These are phyloP conservation scores for Cruciata laevipes DNA, from an alignment of 257 asterid species.

Conservation along the genomic window DNA sequence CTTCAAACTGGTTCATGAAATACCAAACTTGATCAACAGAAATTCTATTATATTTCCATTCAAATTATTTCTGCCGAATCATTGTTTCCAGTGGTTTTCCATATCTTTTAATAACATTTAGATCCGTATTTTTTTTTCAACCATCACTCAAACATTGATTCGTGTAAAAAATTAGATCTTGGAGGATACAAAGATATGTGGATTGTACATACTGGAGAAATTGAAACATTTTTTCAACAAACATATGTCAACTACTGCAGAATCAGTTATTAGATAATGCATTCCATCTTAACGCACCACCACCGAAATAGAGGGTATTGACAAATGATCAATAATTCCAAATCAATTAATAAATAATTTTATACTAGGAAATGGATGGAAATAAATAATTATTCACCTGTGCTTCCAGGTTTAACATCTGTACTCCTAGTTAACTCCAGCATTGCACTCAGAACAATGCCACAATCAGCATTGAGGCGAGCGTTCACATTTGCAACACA, in stretches of 20 bases:
- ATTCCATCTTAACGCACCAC: neutral
- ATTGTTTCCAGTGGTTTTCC: too few relatives aligned
- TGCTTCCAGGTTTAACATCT: conserved; percentile 41
- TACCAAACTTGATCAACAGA: neutral
- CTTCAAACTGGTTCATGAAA: neutral
- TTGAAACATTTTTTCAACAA: neutral
- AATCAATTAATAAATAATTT: neutral
- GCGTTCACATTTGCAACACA: conserved; percentile 56
- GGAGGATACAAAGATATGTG: too few relatives aligned
- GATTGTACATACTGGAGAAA: neutral
- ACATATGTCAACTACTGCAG: too few relatives aligned
- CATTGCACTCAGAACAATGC: conserved; percentile 61
- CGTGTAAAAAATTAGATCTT: too few relatives aligned
- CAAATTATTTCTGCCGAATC: too few relatives aligned
- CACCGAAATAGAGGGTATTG: neutral
- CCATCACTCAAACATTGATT: too few relatives aligned
- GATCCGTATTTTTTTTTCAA: too few relatives aligned
- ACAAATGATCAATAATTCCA: neutral
- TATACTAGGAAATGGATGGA: neutral
- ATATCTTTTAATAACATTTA: too few relatives aligned
- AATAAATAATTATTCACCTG: conserved; percentile 39
- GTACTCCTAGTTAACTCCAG: conserved; percentile 48
- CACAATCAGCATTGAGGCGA: conserved; percentile 50
- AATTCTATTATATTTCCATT: neutral
- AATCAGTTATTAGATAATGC: neutral